Evolutionary conservation across 176 grass and related monocot species (phyloP).

Genomic region (Oryza australiensis): DNA sequence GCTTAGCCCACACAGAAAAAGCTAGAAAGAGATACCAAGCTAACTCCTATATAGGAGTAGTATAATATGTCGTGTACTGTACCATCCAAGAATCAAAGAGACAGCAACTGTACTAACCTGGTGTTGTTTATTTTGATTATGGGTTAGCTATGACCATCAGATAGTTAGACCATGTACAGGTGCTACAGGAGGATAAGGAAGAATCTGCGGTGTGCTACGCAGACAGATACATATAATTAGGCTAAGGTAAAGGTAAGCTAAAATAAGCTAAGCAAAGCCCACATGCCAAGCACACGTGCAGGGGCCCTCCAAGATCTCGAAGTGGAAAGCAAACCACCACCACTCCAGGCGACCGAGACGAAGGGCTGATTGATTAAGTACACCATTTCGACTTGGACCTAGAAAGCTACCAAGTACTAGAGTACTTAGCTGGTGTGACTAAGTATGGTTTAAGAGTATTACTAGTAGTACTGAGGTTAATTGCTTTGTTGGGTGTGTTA

Average conservation of each 20-base stretch:
- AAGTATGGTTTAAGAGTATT: too few relatives aligned
- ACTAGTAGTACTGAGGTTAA: neutral
- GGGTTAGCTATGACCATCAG: neutral
- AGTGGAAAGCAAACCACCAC: slow-evolving; percentile 5
- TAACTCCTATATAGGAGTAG: neutral
- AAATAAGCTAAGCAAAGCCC: neutral
- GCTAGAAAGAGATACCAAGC: neutral
- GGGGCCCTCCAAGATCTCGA: neutral
- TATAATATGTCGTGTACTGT: neutral
- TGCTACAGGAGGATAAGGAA: slow-evolving; percentile 27
- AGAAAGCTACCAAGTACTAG: neutral
- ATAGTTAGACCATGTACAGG: neutral
- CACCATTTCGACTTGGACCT: neutral
- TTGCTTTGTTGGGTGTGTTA: neutral
- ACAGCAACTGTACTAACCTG: neutral
- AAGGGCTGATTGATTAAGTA: neutral
- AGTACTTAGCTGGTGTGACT: neutral
- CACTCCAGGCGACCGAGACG: neutral
- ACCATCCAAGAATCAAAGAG: neutral
- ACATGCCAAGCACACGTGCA: slow-evolving; percentile 25
- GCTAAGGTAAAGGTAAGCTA: neutral
- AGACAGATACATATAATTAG: neutral
- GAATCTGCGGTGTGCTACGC: slow-evolving; percentile 20
- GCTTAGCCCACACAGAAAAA: neutral
- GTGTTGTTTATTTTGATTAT: neutral